Evolutionary conservation across 2,329 filamentous ascomycete genomes (phyloP), one percentile per base, ranked within the genome.

Genomic region (Aspergillus viridinutans): DNA sequence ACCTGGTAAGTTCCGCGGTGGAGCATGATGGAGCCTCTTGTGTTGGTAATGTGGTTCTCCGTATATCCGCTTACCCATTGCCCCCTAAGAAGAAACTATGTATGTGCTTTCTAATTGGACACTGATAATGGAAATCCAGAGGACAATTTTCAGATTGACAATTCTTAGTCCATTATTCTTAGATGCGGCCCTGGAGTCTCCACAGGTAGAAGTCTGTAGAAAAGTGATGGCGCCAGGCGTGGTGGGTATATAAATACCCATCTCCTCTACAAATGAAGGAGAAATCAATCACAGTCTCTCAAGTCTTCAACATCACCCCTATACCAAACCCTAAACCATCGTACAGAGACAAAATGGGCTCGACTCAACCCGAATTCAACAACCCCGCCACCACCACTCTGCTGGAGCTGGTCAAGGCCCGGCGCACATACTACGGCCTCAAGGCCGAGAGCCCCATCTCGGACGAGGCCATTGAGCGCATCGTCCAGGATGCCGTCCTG

Each of bases 401-500:
- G 35, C 55, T 71, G 14, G 68, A 71, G 60, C 50, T 68, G 58
- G 68, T 66, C 45, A 70, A 70, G 69, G 49, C 57, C 52, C 70
- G 70, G 23, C 70, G 70, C 49, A 66, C 66, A 28, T 63, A 65
- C 63, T 72, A 72, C 54, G 63, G 57, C 28, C 67, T 73, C 35
- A 70, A 71, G 58, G 61, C 53, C 17, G 69, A 72, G 60, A 69
- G 66, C 59, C 67, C 70, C 45, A 66, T 72, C 59, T 65, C 70
- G 23, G 70, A 73, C 54, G 65, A 65, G 43, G 63, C 62, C 54
- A 71, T 73, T 52, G 63, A 72, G 57, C 38, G 60, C 23, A 67
- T 73, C 49, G 65, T 72, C 20, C 52, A 63, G 43, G 61, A 67
- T 49, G 79, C 84, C 49, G 77, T 93, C 63, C 81, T 85, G 55